A percentile compares a stretch with the other conserved stretches of the same genome.
Conservation (phyloP, 1,139 yeast genomes). For the Hyphopichia burtonii region DNA sequence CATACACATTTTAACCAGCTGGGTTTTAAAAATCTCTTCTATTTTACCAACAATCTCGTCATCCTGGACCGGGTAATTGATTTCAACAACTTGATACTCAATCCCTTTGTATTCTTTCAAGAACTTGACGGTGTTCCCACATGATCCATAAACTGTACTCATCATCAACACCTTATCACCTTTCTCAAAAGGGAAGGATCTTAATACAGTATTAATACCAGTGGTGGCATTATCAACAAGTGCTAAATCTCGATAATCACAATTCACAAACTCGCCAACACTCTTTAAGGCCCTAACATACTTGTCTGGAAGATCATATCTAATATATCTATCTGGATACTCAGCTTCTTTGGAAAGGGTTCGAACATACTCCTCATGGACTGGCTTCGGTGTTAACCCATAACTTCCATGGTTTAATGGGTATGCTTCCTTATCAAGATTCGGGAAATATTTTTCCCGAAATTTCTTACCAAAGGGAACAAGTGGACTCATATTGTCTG, state of each 20-base stretch:
- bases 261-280: slow-evolving; percentile 33
- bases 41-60: slow-evolving; percentile 45
- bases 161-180: slow-evolving; percentile 57
- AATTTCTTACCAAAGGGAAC: slow-evolving; percentile 52
- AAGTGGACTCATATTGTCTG: background rate
- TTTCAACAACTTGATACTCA: slow-evolving; percentile 40
- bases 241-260: slow-evolving; percentile 46
- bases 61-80: slow-evolving; percentile 51
- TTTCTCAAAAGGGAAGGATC: slow-evolving; percentile 50
- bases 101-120: slow-evolving; percentile 43
- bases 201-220: slow-evolving; percentile 57
- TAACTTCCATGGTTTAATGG: slow-evolving; percentile 58
- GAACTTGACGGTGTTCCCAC: slow-evolving; percentile 53
- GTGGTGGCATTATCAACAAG: slow-evolving; percentile 60
- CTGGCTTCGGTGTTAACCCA: slow-evolving; percentile 47
- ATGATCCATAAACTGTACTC: slow-evolving; percentile 58
- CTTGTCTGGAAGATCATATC: slow-evolving; percentile 18
- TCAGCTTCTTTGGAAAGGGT: slow-evolving; percentile 24
- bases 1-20: slow-evolving; percentile 40
- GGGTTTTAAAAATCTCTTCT: slow-evolving; percentile 24
- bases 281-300: slow-evolving; percentile 28
- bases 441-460: slow-evolving; percentile 44
- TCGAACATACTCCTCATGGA: slow-evolving; percentile 26
- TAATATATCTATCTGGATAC: slow-evolving; percentile 44
- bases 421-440: slow-evolving; percentile 22